Base-by-base conservation (phyloP, 2,329 filamentous ascomycete species). In the Venturia aucupariae region DNA sequence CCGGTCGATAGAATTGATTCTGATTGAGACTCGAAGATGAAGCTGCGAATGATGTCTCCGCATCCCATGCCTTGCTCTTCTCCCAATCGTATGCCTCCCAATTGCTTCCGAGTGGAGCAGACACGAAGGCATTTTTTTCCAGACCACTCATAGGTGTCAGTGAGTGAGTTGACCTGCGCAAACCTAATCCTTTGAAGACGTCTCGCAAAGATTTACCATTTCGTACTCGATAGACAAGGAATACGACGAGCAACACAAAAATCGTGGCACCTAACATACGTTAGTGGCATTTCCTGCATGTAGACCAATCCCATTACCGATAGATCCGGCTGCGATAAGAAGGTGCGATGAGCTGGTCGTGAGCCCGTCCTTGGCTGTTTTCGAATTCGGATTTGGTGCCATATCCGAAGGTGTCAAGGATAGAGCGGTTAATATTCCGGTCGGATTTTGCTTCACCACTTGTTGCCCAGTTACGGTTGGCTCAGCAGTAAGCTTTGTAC, bases 281-380 rank as follows among this genome's bases (percentile, higher is more conserved):
- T 60, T 10, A 44, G 35, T 13, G 10, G 8, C 11, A 41, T 10
- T n/a, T 15, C 35, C 15, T 60, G 5, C 17, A 6, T 22, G 1
- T 11, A 39, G n/a, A 27, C 19, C 15, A 15, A 57, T 8, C 5
- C 8, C 39, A 48, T 24, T 68, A 74, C 74, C 74, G 64, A 76
- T 76, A n/a, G 75, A 75, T 10, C 74, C 75, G 65, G 74, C 74
- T 62, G 75, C 75, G 35, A 76, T 76, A 38, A 76, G 71, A 65
- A 75, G 64, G 63, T 76, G 75, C 63, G 75, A 70, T n/a, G 74
- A 76, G 8, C 72, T 71, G 46, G 73, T 69, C 8, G 74, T 75
- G 39, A 76, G 70, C n/a, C 70, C 70, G 30, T 68, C 65, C 48
- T 67, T 46, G 27, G 39, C 59, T 57, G 51, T 57, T 57, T 57